Percentiles rank a stretch among this genome's conserved stretches.
phyloP scores from a whole-genome alignment of 2,329 filamentous ascomycete genomes.

The Raffaelea ambrosiae region DNA sequence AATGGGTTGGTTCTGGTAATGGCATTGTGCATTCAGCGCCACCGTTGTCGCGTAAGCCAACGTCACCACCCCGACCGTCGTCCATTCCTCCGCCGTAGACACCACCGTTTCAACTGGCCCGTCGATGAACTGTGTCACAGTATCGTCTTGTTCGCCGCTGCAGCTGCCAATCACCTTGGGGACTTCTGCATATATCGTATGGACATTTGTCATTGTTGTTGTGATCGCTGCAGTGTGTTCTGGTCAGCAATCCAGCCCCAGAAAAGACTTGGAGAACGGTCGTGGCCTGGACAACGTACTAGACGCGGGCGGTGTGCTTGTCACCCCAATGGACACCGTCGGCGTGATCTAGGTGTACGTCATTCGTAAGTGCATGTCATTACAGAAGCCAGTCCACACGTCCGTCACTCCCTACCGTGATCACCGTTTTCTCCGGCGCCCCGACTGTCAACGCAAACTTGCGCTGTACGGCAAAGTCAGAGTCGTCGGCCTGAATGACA shows the following conservation, averaged over 20 bases:
- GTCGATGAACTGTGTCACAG: conserved; percentile 11
- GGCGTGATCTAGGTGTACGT: conserved; percentile 8
- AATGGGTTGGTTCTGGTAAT: conserved; percentile 7
- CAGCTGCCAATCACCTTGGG: conserved; percentile 8
- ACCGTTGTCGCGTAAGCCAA: conserved; percentile 12
- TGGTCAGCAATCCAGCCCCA: too few species aligned
- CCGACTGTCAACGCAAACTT: conserved; percentile 12
- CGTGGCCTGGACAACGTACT: too few species aligned
- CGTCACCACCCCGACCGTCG: conserved; percentile 10
- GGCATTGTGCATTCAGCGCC: conserved; percentile 11
- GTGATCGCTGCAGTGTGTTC: too few species aligned
- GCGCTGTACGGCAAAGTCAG: conserved; percentile 13
- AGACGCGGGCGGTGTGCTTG: conserved; percentile 7
- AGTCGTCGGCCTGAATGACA: conserved; percentile 15
- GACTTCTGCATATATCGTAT: too few species aligned
- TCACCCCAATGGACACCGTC: conserved; percentile 14
- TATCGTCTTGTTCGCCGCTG: conserved; percentile 6
- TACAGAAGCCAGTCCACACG: background rate
- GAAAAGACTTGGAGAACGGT: too few species aligned
- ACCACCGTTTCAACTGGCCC: conserved; percentile 8
- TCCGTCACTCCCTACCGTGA: conserved; percentile 3
- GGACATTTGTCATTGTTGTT: too few species aligned
- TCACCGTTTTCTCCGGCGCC: conserved; percentile 10
- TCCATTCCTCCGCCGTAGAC: conserved; percentile 7
- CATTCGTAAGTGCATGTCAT: background rate